phyloP scores from a whole-genome alignment of 176 grass and related monocot species.

The Oryza rufipogon region DNA sequence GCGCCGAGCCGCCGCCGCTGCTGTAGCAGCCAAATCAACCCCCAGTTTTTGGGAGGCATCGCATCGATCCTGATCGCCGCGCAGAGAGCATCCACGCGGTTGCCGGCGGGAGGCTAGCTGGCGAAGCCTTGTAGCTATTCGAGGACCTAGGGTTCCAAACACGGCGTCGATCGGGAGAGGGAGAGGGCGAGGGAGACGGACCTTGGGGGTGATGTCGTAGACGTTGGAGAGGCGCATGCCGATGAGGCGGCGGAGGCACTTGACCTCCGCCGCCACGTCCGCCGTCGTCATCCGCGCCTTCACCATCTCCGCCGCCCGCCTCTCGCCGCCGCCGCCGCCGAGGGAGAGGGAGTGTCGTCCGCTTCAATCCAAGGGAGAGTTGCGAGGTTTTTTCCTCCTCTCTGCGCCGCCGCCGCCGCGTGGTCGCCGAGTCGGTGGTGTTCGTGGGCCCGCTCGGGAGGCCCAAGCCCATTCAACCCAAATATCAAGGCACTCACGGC shows the following conservation, averaged over 20 bases:
- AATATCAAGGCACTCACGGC: too few species aligned
- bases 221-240: conserved; percentile 99
- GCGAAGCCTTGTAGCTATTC: neutral
- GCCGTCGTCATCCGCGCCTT: conserved; percentile 97
- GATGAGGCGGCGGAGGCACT: conserved; percentile 96
- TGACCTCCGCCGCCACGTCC: conserved; percentile 97
- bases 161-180: neutral
- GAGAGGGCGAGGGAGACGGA: neutral
- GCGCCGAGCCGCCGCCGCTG: neutral
- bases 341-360: neutral
- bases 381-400: neutral
- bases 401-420: neutral
- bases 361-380: too few species aligned
- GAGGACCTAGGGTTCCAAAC: conserved; percentile 4
- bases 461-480: too few species aligned
- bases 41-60: neutral
- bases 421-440: neutral
- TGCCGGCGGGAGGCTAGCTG: too few species aligned
- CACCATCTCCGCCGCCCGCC: conserved; percentile 68
- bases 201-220: conserved; percentile 96
- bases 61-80: neutral
- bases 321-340: neutral
- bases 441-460: too few species aligned
- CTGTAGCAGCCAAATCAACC: neutral
- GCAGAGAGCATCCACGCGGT: too few species aligned